A percentile compares a stretch with the other conserved stretches of the same genome.
Conservation (phyloP, 148 eudicot genomes). For the Camellia lanceoleosa region DNA sequence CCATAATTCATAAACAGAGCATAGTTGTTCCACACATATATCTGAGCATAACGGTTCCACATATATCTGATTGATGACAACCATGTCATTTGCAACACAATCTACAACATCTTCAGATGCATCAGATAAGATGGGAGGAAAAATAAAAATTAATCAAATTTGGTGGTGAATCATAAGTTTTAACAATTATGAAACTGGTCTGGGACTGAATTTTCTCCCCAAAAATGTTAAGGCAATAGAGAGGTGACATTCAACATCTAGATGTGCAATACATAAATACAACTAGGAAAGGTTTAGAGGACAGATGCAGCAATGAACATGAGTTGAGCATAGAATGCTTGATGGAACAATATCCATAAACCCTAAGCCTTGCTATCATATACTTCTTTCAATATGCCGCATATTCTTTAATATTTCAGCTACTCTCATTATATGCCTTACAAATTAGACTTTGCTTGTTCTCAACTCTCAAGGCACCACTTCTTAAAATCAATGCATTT, state of each 20-base stretch:
- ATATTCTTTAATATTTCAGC: not conserved
- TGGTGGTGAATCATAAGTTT: too few species aligned
- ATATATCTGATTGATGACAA: not conserved
- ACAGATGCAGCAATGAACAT: not conserved
- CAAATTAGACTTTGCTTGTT: not conserved
- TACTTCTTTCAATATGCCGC: too few species aligned
- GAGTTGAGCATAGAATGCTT: not conserved
- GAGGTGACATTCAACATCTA: too few species aligned
- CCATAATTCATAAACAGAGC: not conserved
- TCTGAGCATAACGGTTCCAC: not conserved
- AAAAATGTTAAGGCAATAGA: too few species aligned
- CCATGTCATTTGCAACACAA: not conserved
- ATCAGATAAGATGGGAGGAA: not conserved
- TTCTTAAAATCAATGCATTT: not conserved
- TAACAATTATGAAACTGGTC: too few species aligned
- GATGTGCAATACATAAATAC: not conserved
- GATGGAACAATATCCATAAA: not conserved
- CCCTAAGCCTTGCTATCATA: too few species aligned
- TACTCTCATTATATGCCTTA: not conserved
- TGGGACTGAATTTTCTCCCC: too few species aligned
- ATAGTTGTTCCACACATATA: not conserved
- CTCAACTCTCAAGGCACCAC: not conserved
- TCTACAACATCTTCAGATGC: not conserved
- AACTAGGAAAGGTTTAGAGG: not conserved
- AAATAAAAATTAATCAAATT: not conserved